Evolutionary conservation across 352 stramenopile species (phyloP).

Genomic region (Globisporangium okanoganense): DNA sequence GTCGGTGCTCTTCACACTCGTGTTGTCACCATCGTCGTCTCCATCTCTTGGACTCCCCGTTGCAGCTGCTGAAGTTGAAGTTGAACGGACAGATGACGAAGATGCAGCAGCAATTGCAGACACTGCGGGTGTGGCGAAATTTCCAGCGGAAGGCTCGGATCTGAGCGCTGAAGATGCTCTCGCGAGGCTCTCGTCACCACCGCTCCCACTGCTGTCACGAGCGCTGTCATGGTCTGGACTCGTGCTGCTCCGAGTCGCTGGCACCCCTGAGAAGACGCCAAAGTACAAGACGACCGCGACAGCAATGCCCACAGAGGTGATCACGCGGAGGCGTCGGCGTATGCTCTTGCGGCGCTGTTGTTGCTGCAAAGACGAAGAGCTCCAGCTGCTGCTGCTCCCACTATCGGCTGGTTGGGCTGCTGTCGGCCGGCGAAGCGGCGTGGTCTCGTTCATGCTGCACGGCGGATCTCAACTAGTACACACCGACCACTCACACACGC

Average conservation of each 20-base stretch:
- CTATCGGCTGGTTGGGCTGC: conserved; percentile 18
- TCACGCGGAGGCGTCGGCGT: conserved; percentile 21
- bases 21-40: background rate
- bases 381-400: background rate
- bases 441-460: conserved; percentile 56
- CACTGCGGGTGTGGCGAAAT: background rate
- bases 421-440: conserved; percentile 36
- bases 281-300: conserved; percentile 15
- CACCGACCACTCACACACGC: conserved; percentile 1
- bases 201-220: conserved; percentile 14
- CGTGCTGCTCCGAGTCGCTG: background rate
- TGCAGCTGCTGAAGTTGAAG: conserved; percentile 10
- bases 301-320: conserved; percentile 19
- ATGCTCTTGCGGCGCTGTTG: conserved; percentile 3
- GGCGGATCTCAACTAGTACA: background rate
- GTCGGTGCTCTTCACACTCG: conserved; percentile 6
- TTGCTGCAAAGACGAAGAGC: conserved; percentile 9
- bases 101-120: conserved; percentile 18
- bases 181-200: background rate
- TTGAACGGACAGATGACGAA: conserved; percentile 1
- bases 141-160: background rate
- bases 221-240: background rate
- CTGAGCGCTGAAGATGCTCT: conserved; percentile 3
- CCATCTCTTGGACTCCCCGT: background rate
- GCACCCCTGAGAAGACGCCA: conserved; percentile 1